These are phyloP conservation scores for Pholiota molesta DNA, from an alignment of 768 basidiomycete genomes.

Conservation along the genomic window DNA sequence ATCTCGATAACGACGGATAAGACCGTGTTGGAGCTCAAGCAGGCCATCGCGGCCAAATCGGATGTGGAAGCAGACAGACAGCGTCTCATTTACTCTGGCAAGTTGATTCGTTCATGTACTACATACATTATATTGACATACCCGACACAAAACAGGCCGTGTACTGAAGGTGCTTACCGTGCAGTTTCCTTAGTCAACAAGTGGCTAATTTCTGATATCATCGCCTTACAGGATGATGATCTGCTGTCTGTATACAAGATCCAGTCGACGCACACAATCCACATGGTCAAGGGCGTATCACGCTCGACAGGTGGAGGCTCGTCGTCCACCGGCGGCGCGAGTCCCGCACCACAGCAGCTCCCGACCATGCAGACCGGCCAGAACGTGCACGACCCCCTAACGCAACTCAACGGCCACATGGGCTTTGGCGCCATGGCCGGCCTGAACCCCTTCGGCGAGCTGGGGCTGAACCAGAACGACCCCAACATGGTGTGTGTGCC, in stretches of 20 bases:
- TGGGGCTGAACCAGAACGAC: conserved; percentile 91
- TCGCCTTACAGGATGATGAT: conserved; percentile 71
- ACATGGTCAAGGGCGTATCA: conserved; percentile 89
- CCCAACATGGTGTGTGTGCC: conserved; percentile 80
- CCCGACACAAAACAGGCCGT: conserved; percentile 46
- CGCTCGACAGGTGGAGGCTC: conserved; percentile 42
- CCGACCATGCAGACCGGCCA: conserved; percentile 93
- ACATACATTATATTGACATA: neutral
- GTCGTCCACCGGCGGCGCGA: conserved; percentile 35
- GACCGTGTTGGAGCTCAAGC: conserved; percentile 90
- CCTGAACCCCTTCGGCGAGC: conserved; percentile 89
- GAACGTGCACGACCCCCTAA: conserved; percentile 85
- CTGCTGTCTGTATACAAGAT: conserved; percentile 86
- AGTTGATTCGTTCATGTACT: conserved; percentile 22
- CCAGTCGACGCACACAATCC: conserved; percentile 83
- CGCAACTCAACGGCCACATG: conserved; percentile 75
- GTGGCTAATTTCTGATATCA: neutral
- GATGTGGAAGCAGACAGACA: conserved; percentile 88
- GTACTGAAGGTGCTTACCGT: conserved; percentile 63
- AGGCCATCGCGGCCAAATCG: conserved; percentile 82
- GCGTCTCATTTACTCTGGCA: conserved; percentile 90
- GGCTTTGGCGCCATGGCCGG: conserved; percentile 83
- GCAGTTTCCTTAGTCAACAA: neutral
- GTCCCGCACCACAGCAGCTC: conserved; percentile 55
- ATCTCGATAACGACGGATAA: conserved; percentile 82